phyloP scores from a whole-genome alignment of 495 filamentous ascomycete species.

The Xylaria flabelliformis region DNA sequence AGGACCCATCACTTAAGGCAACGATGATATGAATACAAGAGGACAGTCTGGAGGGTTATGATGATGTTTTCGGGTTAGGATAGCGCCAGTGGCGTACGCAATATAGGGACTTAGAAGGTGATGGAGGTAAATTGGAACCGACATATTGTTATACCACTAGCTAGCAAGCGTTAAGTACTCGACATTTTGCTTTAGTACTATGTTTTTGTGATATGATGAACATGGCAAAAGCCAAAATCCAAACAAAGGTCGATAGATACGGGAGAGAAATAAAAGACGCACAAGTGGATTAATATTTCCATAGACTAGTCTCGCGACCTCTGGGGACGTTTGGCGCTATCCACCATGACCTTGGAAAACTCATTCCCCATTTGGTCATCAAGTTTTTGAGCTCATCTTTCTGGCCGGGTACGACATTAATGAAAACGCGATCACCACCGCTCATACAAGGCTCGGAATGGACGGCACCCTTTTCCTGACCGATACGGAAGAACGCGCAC shows the following conservation, averaged over 20 bases:
- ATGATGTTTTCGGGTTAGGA: background rate
- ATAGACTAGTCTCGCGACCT: slow-evolving; percentile 12
- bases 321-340: slow-evolving; percentile 32
- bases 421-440: slow-evolving; percentile 41
- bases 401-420: slow-evolving; percentile 44
- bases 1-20: background rate
- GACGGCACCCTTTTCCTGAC: slow-evolving; percentile 40
- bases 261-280: background rate
- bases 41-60: background rate
- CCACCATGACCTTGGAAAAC: slow-evolving; percentile 43
- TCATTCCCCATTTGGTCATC: slow-evolving; percentile 44
- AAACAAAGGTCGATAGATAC: background rate
- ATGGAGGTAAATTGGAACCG: background rate
- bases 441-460: slow-evolving; percentile 44
- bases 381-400: slow-evolving; percentile 37
- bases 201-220: background rate
- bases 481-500: slow-evolving; percentile 38
- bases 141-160: background rate
- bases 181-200: background rate
- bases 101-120: background rate
- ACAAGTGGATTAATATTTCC: background rate
- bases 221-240: background rate
- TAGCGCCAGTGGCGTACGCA: background rate
- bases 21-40: background rate
- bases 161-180: background rate